Percentiles rank a stretch among this genome's conserved stretches.
Conservation (phyloP, 345 rosid species). For the Viola odorata region DNA sequence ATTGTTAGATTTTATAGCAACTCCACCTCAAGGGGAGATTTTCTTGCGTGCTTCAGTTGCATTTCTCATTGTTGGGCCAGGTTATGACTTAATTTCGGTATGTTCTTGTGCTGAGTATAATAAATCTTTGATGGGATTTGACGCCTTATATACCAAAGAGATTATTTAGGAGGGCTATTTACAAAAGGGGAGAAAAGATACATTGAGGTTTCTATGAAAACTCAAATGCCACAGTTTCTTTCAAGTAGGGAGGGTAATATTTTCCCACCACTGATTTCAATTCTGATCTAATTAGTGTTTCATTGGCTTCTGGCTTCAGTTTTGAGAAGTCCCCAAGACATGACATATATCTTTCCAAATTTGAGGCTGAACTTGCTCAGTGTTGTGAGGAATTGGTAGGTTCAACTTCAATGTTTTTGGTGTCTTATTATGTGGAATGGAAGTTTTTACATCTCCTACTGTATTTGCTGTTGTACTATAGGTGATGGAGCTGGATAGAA, state of each 20-base stretch:
- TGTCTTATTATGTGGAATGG: not conserved
- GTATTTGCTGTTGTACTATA: slow-evolving; percentile 18
- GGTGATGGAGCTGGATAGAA: slow-evolving; percentile 96
- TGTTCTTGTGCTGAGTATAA: too few species aligned
- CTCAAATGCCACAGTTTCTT: too few species aligned
- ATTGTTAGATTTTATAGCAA: too few species aligned
- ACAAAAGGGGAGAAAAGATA: too few species aligned
- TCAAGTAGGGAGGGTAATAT: not conserved
- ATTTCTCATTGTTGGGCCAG: too few species aligned
- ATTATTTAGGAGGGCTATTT: too few species aligned
- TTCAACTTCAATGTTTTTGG: slow-evolving; percentile 3
- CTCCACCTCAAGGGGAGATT: too few species aligned
- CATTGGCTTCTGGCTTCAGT: slow-evolving; percentile 35
- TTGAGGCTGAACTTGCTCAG: slow-evolving; percentile 88
- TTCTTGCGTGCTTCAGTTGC: too few species aligned
- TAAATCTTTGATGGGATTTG: too few species aligned
- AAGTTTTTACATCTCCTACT: not conserved
- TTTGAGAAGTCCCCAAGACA: slow-evolving; percentile 90
- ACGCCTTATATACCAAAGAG: too few species aligned
- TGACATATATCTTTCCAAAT: slow-evolving; percentile 59
- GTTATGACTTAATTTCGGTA: too few species aligned
- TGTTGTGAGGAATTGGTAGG: slow-evolving; percentile 91
- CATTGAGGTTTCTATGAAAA: too few species aligned
- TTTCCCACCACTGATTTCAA: not conserved
- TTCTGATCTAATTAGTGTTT: slow-evolving; percentile 7